Evolutionary conservation across 2,329 filamentous ascomycete genomes (phyloP).

Genomic region (Colletotrichum falcatum): DNA sequence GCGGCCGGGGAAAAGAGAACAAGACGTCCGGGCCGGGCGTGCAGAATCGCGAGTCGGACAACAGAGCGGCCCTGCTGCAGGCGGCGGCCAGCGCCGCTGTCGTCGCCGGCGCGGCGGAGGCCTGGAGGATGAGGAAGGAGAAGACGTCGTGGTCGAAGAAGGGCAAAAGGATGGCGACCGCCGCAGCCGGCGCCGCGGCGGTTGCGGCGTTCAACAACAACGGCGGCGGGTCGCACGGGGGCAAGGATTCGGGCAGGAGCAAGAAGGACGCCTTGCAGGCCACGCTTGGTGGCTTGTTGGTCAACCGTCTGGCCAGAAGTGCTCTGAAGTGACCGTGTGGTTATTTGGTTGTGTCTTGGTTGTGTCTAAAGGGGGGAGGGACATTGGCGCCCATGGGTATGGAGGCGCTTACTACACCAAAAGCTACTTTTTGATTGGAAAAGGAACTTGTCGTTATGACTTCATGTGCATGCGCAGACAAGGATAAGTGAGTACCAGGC

Average conservation of each 20-base stretch:
- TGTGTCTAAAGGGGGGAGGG: background rate
- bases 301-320: conserved; percentile 30
- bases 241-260: conserved; percentile 13
- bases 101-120: conserved; percentile 37
- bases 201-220: conserved; percentile 40
- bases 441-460: background rate
- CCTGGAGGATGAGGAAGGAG: conserved; percentile 39
- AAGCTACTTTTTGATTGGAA: background rate
- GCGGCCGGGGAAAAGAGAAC: conserved; percentile 2
- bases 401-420: background rate
- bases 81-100: conserved; percentile 38
- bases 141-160: conserved; percentile 38
- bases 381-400: background rate
- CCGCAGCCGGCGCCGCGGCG: conserved; percentile 40
- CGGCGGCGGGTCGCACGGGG: background rate
- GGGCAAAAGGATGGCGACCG: conserved; percentile 36
- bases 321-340: background rate
- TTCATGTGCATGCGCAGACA: background rate
- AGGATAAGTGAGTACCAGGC: background rate
- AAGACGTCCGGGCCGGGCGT: background rate
- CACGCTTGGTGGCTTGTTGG: conserved; percentile 38
- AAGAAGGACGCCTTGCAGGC: conserved; percentile 31
- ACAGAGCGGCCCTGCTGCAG: conserved; percentile 30
- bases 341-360: too few species aligned
- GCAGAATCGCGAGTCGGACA: conserved; percentile 13